Evolutionary conservation across 2,329 filamentous ascomycete species (phyloP).

Genomic region (Botryotinia convoluta): DNA sequence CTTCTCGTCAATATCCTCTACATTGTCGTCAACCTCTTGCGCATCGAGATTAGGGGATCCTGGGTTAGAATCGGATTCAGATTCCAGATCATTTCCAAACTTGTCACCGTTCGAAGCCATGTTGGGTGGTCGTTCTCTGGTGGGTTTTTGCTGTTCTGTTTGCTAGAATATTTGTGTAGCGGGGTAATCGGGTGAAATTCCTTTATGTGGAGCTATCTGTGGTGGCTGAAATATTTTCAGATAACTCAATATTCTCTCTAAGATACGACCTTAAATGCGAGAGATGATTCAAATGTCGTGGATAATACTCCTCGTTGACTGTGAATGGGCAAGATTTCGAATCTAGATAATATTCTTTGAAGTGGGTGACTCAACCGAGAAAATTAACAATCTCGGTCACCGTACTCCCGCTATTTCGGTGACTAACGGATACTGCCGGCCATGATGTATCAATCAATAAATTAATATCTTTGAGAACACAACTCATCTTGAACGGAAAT

Average conservation of each 20-base stretch:
- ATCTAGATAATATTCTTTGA: constrained; percentile 20
- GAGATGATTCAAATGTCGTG: constrained; percentile 7
- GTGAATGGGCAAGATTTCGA: constrained; percentile 12
- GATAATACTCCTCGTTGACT: constrained; percentile 6
- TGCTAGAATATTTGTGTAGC: constrained; percentile 21
- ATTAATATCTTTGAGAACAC: background rate
- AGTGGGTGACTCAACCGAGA: constrained; percentile 23
- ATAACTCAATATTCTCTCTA: background rate
- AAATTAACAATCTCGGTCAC: constrained; percentile 11
- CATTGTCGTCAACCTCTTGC: constrained; percentile 55
- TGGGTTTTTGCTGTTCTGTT: constrained; percentile 17
- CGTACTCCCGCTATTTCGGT: constrained; percentile 7
- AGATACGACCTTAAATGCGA: constrained; percentile 1
- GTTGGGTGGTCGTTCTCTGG: constrained; percentile 29
- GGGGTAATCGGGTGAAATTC: constrained; percentile 19
- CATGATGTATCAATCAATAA: background rate
- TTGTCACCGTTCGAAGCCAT: constrained; percentile 54
- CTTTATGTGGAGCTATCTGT: constrained; percentile 4
- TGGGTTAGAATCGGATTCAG: constrained; percentile 56
- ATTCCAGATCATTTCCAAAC: constrained; percentile 70
- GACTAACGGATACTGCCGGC: constrained; percentile 8
- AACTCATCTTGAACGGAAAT: background rate
- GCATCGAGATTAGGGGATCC: constrained; percentile 55
- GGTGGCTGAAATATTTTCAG: background rate
- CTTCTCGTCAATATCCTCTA: constrained; percentile 59